Percentiles rank a stretch among this genome's conserved stretches.
Conservation (phyloP, 768 basidiomycete species). For the Ramaria rubella region DNA sequence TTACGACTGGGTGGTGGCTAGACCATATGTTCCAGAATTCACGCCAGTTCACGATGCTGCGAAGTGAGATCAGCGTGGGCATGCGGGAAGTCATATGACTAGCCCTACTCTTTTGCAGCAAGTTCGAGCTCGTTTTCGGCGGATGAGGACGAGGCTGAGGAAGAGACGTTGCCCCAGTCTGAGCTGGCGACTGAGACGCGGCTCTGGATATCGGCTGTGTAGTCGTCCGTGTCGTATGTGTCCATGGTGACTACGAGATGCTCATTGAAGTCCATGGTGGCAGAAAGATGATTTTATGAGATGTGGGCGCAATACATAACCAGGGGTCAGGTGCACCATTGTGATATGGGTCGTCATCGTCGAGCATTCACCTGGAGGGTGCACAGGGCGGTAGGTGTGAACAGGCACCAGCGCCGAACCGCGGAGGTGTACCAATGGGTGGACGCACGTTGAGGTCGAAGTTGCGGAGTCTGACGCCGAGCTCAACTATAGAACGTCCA, state of each 20-base stretch:
- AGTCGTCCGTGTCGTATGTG: neutral
- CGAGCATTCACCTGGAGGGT: neutral
- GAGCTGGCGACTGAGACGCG: neutral
- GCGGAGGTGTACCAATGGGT: neutral
- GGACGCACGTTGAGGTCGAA: neutral
- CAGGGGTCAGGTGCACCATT: neutral
- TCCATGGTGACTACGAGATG: neutral
- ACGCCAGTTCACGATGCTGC: neutral
- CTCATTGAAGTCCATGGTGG: neutral
- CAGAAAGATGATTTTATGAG: neutral
- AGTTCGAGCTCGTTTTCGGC: neutral
- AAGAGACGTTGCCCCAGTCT: neutral
- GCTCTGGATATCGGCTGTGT: neutral
- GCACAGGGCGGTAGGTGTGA: neutral
- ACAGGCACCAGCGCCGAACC: neutral
- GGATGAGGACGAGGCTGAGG: neutral
- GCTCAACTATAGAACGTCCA: too few species aligned
- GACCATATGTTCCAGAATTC: constrained; percentile 1
- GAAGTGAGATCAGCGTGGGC: neutral
- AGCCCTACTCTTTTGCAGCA: neutral
- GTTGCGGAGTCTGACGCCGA: neutral
- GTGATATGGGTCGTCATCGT: neutral
- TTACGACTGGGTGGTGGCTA: neutral
- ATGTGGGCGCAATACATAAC: neutral
- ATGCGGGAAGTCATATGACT: neutral